phyloP scores from a whole-genome alignment of 176 grass and related monocot species.

The Paspalum vaginatum region DNA sequence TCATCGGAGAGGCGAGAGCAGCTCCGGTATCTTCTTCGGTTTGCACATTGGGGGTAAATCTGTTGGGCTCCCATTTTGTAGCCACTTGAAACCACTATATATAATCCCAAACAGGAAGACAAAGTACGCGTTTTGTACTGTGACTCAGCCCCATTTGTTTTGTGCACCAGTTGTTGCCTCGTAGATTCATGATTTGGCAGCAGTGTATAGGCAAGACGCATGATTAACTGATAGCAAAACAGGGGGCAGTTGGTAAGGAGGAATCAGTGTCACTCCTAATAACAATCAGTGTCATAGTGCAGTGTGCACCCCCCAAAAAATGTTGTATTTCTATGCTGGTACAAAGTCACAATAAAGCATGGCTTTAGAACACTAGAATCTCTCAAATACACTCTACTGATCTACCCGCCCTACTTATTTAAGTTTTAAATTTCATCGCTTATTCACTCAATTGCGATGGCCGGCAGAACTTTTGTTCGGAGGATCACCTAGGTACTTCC shows the following conservation, averaged over 20 bases:
- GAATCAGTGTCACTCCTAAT: not conserved
- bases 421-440: constrained; percentile 35
- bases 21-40: not conserved
- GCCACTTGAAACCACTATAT: not conserved
- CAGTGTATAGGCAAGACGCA: not conserved
- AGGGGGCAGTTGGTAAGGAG: not conserved
- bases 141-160: not conserved
- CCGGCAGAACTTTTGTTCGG: not conserved
- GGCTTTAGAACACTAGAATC: constrained; percentile 34
- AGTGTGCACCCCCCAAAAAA: constrained; percentile 27
- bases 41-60: not conserved
- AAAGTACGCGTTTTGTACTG: not conserved
- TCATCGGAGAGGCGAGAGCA: not conserved
- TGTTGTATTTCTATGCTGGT: constrained; percentile 39
- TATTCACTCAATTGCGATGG: constrained; percentile 45
- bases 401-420: constrained; percentile 40
- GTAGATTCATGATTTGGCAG: constrained; percentile 15
- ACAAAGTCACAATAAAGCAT: constrained; percentile 39
- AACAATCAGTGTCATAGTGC: not conserved
- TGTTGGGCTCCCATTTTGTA: not conserved
- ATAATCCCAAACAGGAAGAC: not conserved
- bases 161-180: not conserved
- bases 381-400: constrained; percentile 25
- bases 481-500: constrained; percentile 6
- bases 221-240: not conserved